phyloP scores from a whole-genome alignment of 768 basidiomycete genomes.

The Suillus tomentosus region DNA sequence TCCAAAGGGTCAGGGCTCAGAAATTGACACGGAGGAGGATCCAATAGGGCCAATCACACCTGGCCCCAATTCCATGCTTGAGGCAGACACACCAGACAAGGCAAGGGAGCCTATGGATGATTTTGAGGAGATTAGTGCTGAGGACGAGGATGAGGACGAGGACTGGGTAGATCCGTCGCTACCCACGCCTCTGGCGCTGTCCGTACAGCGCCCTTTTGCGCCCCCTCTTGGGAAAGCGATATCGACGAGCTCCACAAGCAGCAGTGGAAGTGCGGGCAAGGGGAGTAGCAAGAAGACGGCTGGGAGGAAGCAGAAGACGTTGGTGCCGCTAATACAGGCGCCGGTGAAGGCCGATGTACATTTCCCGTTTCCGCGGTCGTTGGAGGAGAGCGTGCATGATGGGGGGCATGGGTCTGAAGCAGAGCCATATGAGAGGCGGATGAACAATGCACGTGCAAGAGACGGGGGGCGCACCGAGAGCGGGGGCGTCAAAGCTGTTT shows the following conservation, averaged over 20 bases:
- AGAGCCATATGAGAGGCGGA: slow-evolving; percentile 44
- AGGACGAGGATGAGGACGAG: slow-evolving; percentile 41
- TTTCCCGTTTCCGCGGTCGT: slow-evolving; percentile 67
- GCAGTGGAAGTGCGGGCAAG: slow-evolving; percentile 26
- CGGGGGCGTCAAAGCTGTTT: slow-evolving; percentile 78
- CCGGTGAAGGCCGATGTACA: slow-evolving; percentile 38
- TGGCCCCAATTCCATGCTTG: slow-evolving; percentile 44
- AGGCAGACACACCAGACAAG: slow-evolving; percentile 24
- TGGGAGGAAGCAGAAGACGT: slow-evolving; percentile 42
- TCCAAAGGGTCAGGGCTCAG: slow-evolving; percentile 47
- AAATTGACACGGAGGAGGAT: slow-evolving; percentile 73
- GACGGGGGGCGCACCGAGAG: slow-evolving; percentile 86
- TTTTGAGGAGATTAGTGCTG: slow-evolving; percentile 30
- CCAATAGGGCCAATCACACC: slow-evolving; percentile 72
- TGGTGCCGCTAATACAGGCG: slow-evolving; percentile 42
- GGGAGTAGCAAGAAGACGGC: slow-evolving; percentile 28
- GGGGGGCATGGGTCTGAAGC: slow-evolving; percentile 21
- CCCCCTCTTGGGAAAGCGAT: slow-evolving; percentile 28
- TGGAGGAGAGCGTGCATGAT: slow-evolving; percentile 37
- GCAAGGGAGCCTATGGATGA: slow-evolving; percentile 33
- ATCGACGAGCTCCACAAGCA: slow-evolving; percentile 31
- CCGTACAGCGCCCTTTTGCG: slow-evolving; percentile 27
- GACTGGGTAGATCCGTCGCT: slow-evolving; percentile 73
- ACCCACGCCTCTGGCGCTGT: slow-evolving; percentile 38
- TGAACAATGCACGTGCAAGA: slow-evolving; percentile 73